Evolutionary conservation across 208 protist genomes (phyloP).

Genomic region (Acanthamoeba healyi): DNA sequence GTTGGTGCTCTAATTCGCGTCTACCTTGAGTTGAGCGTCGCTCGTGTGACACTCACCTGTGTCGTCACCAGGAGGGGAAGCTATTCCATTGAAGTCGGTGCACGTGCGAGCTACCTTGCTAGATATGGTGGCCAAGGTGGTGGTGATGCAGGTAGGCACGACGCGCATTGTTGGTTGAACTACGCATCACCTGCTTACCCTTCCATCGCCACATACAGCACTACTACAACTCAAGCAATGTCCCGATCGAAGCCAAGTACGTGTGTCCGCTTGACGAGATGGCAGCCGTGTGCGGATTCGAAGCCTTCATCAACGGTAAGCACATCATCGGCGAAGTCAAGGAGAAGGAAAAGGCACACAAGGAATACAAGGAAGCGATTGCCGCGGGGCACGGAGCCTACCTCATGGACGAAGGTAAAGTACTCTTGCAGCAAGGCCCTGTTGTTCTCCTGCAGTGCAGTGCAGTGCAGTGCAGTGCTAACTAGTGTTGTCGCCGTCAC

Average conservation of each 20-base stretch:
- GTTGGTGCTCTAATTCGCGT: background rate
- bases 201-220: constrained; percentile 54
- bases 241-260: constrained; percentile 81
- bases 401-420: constrained; percentile 84
- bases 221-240: constrained; percentile 75
- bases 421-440: no score
- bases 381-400: constrained; percentile 82
- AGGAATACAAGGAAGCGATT: constrained; percentile 84
- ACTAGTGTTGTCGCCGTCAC: background rate
- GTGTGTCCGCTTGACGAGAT: constrained; percentile 89
- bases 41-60: background rate
- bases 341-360: constrained; percentile 86
- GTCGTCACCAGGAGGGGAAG: background rate
- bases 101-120: constrained; percentile 78
- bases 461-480: background rate
- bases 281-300: constrained; percentile 88
- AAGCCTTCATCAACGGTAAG: constrained; percentile 87
- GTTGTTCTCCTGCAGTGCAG: background rate
- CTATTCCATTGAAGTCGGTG: constrained; percentile 76
- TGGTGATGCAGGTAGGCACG: constrained; percentile 49
- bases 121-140: constrained; percentile 81
- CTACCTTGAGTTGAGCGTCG: no score
- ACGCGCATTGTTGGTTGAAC: no score
- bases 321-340: constrained; percentile 87
- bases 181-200: no score